Evolutionary conservation across 768 basidiomycete species (phyloP), one percentile per base, ranked within the genome.

Genomic region (Kwoniella bestiolae): DNA sequence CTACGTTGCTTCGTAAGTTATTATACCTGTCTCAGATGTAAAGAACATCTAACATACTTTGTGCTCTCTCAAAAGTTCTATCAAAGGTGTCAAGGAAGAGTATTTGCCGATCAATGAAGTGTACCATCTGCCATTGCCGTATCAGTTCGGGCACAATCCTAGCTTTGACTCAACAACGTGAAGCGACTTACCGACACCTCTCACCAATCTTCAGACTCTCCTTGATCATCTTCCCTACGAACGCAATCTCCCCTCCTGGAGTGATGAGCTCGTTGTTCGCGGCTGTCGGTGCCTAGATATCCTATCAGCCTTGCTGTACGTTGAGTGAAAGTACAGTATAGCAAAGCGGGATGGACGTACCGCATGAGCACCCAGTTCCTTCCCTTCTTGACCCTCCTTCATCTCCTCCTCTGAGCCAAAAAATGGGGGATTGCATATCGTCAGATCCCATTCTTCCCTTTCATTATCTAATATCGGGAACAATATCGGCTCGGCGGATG

Each of bases 351-450:
- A 6, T 2, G 23, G 8, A 82, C 87, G 49, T 73, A 93, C 93
- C 1, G 91, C 90, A 70, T 83, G 88, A 0, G 95, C 90, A 5
- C 82, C 83, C 14, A 83, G 78, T 51, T 86, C 86, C 72, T 98
- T 97, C 5, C 82, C 81, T 21, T 85, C 84, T 0, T 87, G 86
- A 1, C 87, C 88, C 2, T 80, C 75, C 0, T 73, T 68, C 7
- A 93, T 85, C 63, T 98, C 95, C 31, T 88, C 86, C 0, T 79
- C 74, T 62, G 88, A 90, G n/a, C 83, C 77, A 75, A 96, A 98
- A 80, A 99, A 99, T 0, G 95, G 95, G 0, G 95, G 95, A 79
- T 98, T 99, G 82, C 94, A 97, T 88, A 98, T 92, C 0, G 88
- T 87, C 69, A 95, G 92, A 63, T 90, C 86, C 72, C 28, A 46